Evolutionary conservation across 164 flowering plant species (phyloP).

Genomic region (Warburgia ugandensis): DNA sequence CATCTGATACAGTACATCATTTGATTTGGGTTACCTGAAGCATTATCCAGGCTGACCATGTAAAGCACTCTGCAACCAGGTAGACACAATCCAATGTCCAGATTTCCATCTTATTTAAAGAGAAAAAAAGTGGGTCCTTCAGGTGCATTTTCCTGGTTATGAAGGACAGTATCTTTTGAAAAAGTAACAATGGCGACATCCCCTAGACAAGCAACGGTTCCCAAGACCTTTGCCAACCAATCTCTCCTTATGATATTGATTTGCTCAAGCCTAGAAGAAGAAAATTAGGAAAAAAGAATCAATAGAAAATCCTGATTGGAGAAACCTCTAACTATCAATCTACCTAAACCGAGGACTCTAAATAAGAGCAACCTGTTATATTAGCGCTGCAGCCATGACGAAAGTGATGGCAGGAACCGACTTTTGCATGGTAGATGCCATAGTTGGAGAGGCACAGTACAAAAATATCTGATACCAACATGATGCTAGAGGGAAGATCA

Average conservation of each 20-base stretch:
- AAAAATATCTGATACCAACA: background rate
- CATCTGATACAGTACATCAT: too few relatives aligned
- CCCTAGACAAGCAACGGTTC: constrained; percentile 59
- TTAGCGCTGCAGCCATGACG: constrained; percentile 47
- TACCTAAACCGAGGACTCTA: too few relatives aligned
- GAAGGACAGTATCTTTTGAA: constrained; percentile 54
- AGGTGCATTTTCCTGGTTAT: constrained; percentile 8
- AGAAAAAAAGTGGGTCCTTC: constrained; percentile 4
- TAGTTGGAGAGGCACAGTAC: constrained; percentile 19
- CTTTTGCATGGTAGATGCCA: constrained; percentile 39
- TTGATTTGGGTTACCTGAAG: too few relatives aligned
- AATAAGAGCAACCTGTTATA: too few relatives aligned
- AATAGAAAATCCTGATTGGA: too few relatives aligned
- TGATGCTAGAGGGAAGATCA: too few relatives aligned
- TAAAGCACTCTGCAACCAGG: constrained; percentile 57
- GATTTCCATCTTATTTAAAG: constrained; percentile 32
- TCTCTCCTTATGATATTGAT: constrained; percentile 38
- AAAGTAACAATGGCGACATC: constrained; percentile 59
- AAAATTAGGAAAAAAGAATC: too few relatives aligned
- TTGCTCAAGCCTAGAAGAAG: constrained; percentile 54
- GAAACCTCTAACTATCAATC: too few relatives aligned
- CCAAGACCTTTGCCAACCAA: constrained; percentile 54
- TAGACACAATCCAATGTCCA: constrained; percentile 62
- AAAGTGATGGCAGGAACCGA: constrained; percentile 28
- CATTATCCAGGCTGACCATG: constrained; percentile 80